These are phyloP conservation scores for Penicillium tannophilum DNA, from an alignment of 495 filamentous ascomycete species.

Conservation along the genomic window DNA sequence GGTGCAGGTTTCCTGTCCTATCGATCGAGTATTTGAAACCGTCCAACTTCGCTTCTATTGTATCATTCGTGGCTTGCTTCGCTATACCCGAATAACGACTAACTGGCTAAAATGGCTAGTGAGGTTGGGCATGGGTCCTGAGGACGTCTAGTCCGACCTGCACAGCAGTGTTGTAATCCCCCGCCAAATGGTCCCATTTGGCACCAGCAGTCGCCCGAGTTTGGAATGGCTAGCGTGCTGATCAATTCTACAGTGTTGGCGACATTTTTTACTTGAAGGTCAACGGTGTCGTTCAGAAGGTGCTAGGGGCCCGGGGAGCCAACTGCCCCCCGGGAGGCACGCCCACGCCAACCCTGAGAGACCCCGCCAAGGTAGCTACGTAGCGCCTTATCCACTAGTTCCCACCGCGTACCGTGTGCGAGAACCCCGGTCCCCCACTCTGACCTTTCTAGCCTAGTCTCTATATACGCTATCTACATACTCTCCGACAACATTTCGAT, in stretches of 20 bases:
- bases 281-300: too few species aligned
- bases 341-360: not conserved
- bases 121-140: not conserved
- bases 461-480: not conserved
- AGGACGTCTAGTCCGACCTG: not conserved
- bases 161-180: not conserved
- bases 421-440: not conserved
- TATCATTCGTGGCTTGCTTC: conserved; percentile 9
- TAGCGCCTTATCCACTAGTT: not conserved
- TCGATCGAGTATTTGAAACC: conserved; percentile 26
- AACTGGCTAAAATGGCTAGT: not conserved
- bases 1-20: conserved; percentile 25
- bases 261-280: too few species aligned
- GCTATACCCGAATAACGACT: not conserved
- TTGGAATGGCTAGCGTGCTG: too few species aligned
- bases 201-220: too few species aligned
- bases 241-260: too few species aligned
- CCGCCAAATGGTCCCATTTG: not conserved
- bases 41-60: conserved; percentile 19
- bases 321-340: not conserved
- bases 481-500: not conserved
- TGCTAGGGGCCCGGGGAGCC: not conserved
- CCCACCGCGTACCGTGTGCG: not conserved
- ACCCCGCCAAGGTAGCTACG: not conserved
- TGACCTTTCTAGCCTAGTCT: not conserved